Percentiles rank a stretch among this genome's conserved stretches.
Evolutionary conservation across 176 grass and related monocot species (phyloP).

Genomic region (Puya raimondii): DNA sequence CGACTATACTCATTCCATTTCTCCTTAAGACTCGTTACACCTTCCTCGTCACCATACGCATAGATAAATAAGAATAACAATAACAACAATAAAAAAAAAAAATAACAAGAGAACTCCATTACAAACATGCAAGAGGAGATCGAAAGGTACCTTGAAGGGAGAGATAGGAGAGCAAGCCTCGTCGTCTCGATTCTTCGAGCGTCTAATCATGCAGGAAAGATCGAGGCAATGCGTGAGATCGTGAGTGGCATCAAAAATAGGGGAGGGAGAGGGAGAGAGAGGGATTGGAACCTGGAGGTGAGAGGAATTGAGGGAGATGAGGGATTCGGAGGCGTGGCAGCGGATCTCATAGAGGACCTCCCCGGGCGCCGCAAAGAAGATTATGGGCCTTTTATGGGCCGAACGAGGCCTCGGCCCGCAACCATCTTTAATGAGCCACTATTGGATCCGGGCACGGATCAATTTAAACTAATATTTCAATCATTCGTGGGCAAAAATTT

Average conservation of each 20-base stretch:
- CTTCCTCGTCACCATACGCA: conserved; percentile 21
- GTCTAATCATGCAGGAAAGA: conserved; percentile 17
- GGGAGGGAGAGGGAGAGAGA: not conserved
- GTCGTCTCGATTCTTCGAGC: conserved; percentile 13
- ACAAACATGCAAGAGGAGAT: not conserved
- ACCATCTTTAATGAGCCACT: no score
- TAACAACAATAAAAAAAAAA: no score
- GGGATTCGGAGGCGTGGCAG: conserved; percentile 23
- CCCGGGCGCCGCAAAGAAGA: not conserved
- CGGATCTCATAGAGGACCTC: conserved; percentile 46
- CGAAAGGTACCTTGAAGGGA: conserved; percentile 46
- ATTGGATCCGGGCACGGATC: no score
- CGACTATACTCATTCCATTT: conserved; percentile 40
- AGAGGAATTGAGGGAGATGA: conserved; percentile 4
- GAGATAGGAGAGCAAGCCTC: conserved; percentile 59
- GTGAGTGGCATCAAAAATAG: not conserved
- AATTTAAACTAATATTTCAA: no score
- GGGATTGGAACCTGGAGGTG: conserved; percentile 12
- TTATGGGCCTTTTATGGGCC: no score
- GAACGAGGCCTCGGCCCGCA: no score
- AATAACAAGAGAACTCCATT: not conserved
- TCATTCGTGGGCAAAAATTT: no score
- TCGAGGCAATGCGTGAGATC: not conserved
- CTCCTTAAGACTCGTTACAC: conserved; percentile 57
- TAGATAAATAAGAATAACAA: not conserved